phyloP scores from a whole-genome alignment of 2,329 filamentous ascomycete genomes.

The Madurella mycetomatis region DNA sequence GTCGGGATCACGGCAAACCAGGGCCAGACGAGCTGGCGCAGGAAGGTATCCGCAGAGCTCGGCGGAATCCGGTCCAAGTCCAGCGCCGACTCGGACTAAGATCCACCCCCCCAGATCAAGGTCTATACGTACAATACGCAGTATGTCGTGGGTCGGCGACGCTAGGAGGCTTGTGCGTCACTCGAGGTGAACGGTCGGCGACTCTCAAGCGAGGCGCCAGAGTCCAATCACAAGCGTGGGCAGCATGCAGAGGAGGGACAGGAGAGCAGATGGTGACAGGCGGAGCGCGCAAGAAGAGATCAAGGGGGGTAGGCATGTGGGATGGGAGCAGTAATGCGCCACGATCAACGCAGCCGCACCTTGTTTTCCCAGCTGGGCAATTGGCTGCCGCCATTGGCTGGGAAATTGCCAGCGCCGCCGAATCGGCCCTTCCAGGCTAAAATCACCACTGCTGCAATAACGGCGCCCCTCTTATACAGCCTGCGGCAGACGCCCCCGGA shows the following conservation, averaged over 20 bases:
- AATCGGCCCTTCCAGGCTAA: constrained; percentile 43
- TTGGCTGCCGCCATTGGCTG: constrained; percentile 32
- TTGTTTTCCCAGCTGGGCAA: constrained; percentile 29
- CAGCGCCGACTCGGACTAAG: neutral
- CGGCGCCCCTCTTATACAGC: constrained; percentile 24
- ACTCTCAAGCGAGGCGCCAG: constrained; percentile 4
- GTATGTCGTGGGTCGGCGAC: neutral
- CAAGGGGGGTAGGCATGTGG: neutral
- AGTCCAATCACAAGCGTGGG: constrained; percentile 2
- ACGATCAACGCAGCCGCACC: constrained; percentile 31
- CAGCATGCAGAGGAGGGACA: neutral
- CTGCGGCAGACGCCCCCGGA: constrained; percentile 25
- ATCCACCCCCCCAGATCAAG: too few relatives aligned
- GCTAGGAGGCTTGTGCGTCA: constrained; percentile 10
- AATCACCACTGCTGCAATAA: constrained; percentile 28
- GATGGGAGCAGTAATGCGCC: constrained; percentile 17
- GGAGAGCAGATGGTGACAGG: constrained; percentile 3
- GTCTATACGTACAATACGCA: too few relatives aligned
- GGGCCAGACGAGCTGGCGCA: constrained; percentile 13
- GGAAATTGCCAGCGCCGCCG: constrained; percentile 33
- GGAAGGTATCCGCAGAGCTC: neutral
- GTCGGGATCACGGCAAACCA: constrained; percentile 22
- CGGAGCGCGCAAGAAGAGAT: constrained; percentile 1
- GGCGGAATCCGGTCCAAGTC: neutral
- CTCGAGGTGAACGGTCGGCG: constrained; percentile 1